A percentile compares a stretch with the other conserved stretches of the same genome.
phyloP scores from a whole-genome alignment of 495 filamentous ascomycete genomes.

The Letharia columbiana region DNA sequence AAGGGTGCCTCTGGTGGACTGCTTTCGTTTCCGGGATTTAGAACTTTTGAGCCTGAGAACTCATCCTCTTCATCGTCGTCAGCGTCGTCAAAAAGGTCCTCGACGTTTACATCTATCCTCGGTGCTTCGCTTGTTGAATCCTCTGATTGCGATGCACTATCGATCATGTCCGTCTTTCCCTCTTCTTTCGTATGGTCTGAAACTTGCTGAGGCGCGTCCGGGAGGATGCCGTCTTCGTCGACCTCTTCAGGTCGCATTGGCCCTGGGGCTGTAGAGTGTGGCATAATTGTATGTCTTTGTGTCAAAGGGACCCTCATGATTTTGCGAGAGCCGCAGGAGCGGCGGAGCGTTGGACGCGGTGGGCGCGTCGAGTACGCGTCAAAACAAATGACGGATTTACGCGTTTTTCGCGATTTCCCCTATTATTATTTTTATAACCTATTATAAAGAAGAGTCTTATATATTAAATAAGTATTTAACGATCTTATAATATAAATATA shows the following conservation, averaged over 20 bases:
- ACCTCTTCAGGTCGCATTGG: background rate
- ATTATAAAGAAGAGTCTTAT: no score
- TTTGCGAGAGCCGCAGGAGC: no score
- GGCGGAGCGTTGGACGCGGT: no score
- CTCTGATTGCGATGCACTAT: background rate
- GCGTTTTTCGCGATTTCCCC: no score
- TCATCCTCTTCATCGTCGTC: slow-evolving; percentile 73
- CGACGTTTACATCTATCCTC: slow-evolving; percentile 55
- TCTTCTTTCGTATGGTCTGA: background rate
- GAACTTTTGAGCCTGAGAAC: slow-evolving; percentile 51
- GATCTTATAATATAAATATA: no score
- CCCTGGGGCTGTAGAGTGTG: slow-evolving; percentile 21
- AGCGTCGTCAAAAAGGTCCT: slow-evolving; percentile 59
- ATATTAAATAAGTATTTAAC: no score
- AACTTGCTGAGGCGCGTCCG: slow-evolving; percentile 17
- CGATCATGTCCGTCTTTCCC: slow-evolving; percentile 2
- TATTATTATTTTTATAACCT: no score
- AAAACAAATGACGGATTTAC: no score
- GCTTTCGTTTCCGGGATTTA: slow-evolving; percentile 37
- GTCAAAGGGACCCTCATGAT: no score
- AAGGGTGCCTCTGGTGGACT: slow-evolving; percentile 37
- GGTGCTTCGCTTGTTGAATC: background rate
- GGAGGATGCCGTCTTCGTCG: slow-evolving; percentile 19
- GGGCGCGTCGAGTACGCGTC: no score
- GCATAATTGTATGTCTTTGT: slow-evolving; percentile 15